These are phyloP conservation scores for Claviceps purpurea DNA, from an alignment of 2,329 filamentous ascomycete genomes.

Conservation along the genomic window DNA sequence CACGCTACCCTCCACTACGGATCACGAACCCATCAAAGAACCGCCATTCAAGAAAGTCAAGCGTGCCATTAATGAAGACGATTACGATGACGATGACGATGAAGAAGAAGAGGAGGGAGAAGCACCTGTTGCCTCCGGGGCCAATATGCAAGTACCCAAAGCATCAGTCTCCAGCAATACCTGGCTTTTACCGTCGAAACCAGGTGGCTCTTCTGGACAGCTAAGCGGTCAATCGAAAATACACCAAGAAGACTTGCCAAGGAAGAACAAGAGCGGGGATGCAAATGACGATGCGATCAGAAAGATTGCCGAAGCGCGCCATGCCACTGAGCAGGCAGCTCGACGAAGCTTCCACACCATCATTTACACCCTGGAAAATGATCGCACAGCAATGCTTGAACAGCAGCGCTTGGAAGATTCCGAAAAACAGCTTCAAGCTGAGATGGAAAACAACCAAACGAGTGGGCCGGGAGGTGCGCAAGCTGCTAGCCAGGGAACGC, in stretches of 20 bases:
- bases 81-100: slow-evolving; percentile 77
- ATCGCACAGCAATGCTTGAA: slow-evolving; percentile 91
- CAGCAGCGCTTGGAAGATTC: slow-evolving; percentile 95
- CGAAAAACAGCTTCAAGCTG: slow-evolving; percentile 88
- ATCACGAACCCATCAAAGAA: slow-evolving; percentile 44
- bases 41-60: slow-evolving; percentile 61
- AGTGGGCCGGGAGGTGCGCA: slow-evolving; percentile 32
- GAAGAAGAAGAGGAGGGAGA: slow-evolving; percentile 64
- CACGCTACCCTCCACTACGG: slow-evolving; percentile 40
- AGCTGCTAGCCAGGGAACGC: slow-evolving; percentile 64
- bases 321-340: slow-evolving; percentile 77
- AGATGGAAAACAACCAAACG: slow-evolving; percentile 59
- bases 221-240: slow-evolving; percentile 37
- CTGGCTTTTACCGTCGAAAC: slow-evolving; percentile 57
- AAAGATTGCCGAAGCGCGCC: slow-evolving; percentile 83
- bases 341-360: slow-evolving; percentile 84
- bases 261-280: slow-evolving; percentile 49
- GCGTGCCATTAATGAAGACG: slow-evolving; percentile 68
- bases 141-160: slow-evolving; percentile 36
- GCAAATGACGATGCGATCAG: slow-evolving; percentile 69
- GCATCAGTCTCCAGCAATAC: slow-evolving; percentile 40
- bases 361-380: slow-evolving; percentile 91
- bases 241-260: slow-evolving; percentile 31
- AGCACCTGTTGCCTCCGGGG: slow-evolving; percentile 32
- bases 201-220: slow-evolving; percentile 51